Evolutionary conservation across 441 rosid genomes (phyloP).

Genomic region (Pelargonium fulgidum): DNA sequence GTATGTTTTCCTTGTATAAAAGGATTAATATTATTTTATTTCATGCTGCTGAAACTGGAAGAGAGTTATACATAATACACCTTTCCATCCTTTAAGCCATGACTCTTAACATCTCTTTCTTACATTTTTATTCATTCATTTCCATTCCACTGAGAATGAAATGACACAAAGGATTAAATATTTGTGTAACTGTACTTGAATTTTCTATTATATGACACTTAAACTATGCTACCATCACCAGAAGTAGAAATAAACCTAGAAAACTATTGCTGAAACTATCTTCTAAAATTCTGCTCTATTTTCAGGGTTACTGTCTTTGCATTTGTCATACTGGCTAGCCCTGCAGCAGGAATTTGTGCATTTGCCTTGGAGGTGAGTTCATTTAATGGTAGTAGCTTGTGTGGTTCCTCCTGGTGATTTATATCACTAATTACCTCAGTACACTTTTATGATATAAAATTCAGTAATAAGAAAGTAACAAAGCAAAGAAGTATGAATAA

Average conservation of each 20-base stretch:
- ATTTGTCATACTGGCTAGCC: slow-evolving; percentile 66
- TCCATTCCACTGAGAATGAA: too few relatives aligned
- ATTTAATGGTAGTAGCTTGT: not conserved
- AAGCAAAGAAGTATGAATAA: too few relatives aligned
- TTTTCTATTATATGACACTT: too few relatives aligned
- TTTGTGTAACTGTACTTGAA: too few relatives aligned
- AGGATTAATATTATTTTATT: not conserved
- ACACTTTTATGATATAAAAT: not conserved
- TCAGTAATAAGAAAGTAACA: too few relatives aligned
- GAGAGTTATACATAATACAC: not conserved
- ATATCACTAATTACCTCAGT: not conserved
- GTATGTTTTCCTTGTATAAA: not conserved
- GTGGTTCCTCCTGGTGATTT: not conserved
- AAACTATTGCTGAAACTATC: not conserved
- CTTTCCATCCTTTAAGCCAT: not conserved
- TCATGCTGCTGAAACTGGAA: not conserved
- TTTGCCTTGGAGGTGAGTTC: slow-evolving; percentile 59
- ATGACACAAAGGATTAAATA: too few relatives aligned
- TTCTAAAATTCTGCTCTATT: not conserved
- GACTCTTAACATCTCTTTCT: not conserved
- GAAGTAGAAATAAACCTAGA: not conserved
- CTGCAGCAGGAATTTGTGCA: slow-evolving; percentile 60
- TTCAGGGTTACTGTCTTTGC: slow-evolving; percentile 62
- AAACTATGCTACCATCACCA: too few relatives aligned
- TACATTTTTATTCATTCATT: slow-evolving; percentile 15